A percentile compares a stretch with the other conserved stretches of the same genome.
Evolutionary conservation across 2,329 filamentous ascomycete species (phyloP).

Genomic region (Eutypa lata): DNA sequence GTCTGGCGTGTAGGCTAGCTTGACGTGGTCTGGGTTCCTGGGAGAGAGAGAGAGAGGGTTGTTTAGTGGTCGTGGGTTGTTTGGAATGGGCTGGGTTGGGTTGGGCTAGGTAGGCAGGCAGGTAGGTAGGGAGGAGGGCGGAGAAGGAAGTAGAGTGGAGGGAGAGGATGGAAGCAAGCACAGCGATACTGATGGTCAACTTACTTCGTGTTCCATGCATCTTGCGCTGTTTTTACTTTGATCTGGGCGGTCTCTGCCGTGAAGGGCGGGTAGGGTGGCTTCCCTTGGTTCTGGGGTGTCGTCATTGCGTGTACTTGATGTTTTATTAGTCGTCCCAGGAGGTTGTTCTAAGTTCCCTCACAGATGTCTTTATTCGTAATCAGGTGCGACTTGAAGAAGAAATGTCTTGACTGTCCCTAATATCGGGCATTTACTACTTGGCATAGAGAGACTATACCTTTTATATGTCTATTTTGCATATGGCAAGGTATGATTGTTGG

Average conservation of each 20-base stretch:
- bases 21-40: conserved; percentile 63
- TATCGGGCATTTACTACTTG: background rate
- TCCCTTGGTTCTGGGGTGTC: conserved; percentile 20
- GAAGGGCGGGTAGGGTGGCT: conserved; percentile 65
- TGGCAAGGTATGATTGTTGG: no score
- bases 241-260: conserved; percentile 65
- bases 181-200: conserved; percentile 9
- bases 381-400: no score
- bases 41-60: background rate
- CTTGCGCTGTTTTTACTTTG: conserved; percentile 83
- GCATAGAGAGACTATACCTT: no score
- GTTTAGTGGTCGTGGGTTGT: background rate
- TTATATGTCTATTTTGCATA: no score
- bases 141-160: background rate
- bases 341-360: no score
- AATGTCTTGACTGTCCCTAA: no score
- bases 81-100: background rate
- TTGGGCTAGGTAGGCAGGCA: background rate
- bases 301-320: conserved; percentile 20
- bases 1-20: conserved; percentile 71
- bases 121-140: background rate
- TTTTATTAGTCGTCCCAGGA: no score
- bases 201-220: conserved; percentile 77
- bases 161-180: background rate
- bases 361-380: no score